Conservation (phyloP, 2,329 filamentous ascomycete genomes). For the Scedosporium apiospermum region DNA sequence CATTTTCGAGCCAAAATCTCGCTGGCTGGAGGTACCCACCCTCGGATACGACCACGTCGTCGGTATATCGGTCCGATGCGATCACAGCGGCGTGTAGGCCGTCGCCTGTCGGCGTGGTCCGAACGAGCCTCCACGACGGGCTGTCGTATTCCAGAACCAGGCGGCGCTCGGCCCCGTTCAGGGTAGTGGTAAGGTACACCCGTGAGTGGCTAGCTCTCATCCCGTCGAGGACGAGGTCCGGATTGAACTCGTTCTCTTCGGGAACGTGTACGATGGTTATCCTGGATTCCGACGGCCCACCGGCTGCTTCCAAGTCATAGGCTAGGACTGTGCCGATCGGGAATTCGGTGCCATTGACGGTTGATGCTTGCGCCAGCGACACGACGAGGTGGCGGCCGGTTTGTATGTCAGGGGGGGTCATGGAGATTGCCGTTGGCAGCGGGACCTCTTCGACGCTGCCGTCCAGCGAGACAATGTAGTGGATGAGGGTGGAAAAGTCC, state of each 20-base stretch:
- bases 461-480: not conserved
- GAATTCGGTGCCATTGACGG: not conserved
- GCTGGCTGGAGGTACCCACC: not conserved
- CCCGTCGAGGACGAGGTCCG: not conserved
- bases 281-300: not conserved
- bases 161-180: not conserved
- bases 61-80: not conserved
- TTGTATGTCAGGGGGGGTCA: slow-evolving; percentile 21
- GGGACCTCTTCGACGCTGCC: not conserved
- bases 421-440: not conserved
- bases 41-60: not conserved
- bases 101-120: not conserved
- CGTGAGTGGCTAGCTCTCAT: not conserved
- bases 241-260: not conserved
- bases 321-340: not conserved
- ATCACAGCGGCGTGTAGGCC: not conserved
- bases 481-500: not conserved
- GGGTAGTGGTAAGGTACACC: not conserved
- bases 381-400: slow-evolving; percentile 11
- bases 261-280: not conserved
- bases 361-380: not conserved
- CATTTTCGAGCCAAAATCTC: not conserved
- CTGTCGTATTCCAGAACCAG: not conserved
- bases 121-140: not conserved
- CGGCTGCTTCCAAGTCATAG: not conserved